Evolutionary conservation across 192 early-diverging fungal genomes (phyloP).

Genomic region (Funneliformis geosporum): DNA sequence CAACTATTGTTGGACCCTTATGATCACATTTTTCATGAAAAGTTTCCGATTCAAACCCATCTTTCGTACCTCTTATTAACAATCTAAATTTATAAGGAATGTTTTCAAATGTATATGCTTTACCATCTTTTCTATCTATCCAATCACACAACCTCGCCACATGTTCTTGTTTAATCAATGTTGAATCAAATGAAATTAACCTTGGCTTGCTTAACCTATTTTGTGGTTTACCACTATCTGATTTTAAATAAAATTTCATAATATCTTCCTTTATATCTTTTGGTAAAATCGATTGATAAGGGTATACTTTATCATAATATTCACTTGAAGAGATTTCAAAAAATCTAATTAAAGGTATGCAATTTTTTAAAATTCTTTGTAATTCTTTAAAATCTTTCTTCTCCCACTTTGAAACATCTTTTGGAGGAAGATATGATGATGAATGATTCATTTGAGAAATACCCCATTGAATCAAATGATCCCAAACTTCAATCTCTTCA

Average conservation of each 20-base stretch:
- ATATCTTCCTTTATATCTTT: slow-evolving; percentile 7
- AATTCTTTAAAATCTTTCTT: slow-evolving; percentile 21
- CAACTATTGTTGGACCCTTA: slow-evolving; percentile 27
- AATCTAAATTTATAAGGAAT: slow-evolving; percentile 27
- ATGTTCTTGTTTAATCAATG: slow-evolving; percentile 8
- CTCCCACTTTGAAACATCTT: slow-evolving; percentile 16
- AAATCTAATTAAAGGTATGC: slow-evolving; percentile 21
- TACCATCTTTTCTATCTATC: slow-evolving; percentile 26
- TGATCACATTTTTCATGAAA: slow-evolving; percentile 33
- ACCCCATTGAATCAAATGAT: slow-evolving; percentile 31
- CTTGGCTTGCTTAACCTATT: neutral
- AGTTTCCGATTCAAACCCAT: slow-evolving; percentile 9
- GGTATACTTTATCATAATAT: slow-evolving; percentile 26
- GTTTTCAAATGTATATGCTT: slow-evolving; percentile 3
- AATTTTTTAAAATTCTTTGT: slow-evolving; percentile 3
- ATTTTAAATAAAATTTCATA: slow-evolving; percentile 14
- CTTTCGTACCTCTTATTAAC: slow-evolving; percentile 1
- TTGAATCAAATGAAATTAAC: slow-evolving; percentile 20
- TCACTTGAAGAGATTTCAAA: slow-evolving; percentile 14
- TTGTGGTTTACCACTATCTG: neutral
- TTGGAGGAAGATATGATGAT: neutral
- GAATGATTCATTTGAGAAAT: slow-evolving; percentile 11
- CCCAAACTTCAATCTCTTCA: slow-evolving; percentile 32
- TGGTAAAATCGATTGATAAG: slow-evolving; percentile 15
- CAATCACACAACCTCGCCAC: neutral